These are phyloP conservation scores for Westerdykella ornata DNA, from an alignment of 2,329 filamentous ascomycete species.

Conservation along the genomic window DNA sequence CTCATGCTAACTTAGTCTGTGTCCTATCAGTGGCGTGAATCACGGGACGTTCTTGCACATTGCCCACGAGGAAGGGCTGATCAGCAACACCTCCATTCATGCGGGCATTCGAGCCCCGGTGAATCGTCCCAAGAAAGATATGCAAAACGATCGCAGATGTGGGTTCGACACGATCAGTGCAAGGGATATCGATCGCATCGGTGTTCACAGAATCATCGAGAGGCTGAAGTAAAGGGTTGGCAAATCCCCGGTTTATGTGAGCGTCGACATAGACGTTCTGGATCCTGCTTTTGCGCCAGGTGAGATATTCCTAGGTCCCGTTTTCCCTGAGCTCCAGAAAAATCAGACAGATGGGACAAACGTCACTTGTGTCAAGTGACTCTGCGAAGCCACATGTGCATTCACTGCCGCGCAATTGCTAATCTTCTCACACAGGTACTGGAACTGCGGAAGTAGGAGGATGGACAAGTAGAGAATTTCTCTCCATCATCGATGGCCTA, in stretches of 20 bases:
- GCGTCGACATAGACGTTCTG: conserved; percentile 52
- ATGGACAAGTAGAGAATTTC: conserved; percentile 54
- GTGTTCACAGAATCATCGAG: conserved; percentile 44
- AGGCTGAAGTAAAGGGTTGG: conserved; percentile 47
- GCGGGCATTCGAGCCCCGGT: conserved; percentile 56
- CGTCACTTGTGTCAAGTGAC: too few species aligned
- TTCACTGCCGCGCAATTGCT: conserved; percentile 1
- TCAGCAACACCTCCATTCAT: conserved; percentile 54
- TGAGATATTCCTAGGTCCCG: conserved; percentile 17
- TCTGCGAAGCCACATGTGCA: not conserved
- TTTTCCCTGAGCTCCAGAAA: not conserved
- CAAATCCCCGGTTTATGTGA: conserved; percentile 50
- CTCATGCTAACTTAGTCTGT: conserved; percentile 4
- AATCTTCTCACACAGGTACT: conserved; percentile 37
- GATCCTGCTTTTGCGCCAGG: conserved; percentile 52
- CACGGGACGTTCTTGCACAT: conserved; percentile 59
- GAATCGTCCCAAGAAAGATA: conserved; percentile 44
- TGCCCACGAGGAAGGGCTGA: conserved; percentile 55
- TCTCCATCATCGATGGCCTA: conserved; percentile 55
- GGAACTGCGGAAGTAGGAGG: conserved; percentile 57
- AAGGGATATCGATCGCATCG: conserved; percentile 48
- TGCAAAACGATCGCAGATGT: conserved; percentile 52
- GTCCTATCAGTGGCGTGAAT: conserved; percentile 43
- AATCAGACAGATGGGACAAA: too few species aligned
- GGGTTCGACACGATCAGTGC: conserved; percentile 55